These are phyloP conservation scores for Cutaneotrichosporon sp. DNA, from an alignment of 1,284 basidiomycete species.

Conservation along the genomic window DNA sequence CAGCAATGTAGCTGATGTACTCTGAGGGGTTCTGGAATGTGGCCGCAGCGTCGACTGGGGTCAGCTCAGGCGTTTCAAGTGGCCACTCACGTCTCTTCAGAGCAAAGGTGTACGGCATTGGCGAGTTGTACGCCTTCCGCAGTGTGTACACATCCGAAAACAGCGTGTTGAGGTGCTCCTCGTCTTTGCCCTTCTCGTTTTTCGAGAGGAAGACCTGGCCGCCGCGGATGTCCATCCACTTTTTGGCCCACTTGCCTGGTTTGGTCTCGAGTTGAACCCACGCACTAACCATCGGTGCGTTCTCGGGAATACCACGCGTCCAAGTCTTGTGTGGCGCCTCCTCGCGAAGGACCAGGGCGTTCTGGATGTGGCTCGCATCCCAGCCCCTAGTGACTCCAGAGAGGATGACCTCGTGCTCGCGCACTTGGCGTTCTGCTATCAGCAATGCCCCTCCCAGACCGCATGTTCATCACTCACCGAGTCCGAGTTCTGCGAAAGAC, in stretches of 20 bases:
- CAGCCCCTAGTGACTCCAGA: conserved; percentile 68
- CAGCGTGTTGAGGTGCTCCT: conserved; percentile 52
- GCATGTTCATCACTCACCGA: neutral
- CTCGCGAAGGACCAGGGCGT: conserved; percentile 68
- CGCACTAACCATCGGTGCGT: conserved; percentile 63
- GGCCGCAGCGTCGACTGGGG: conserved; percentile 67
- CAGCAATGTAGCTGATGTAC: conserved; percentile 75
- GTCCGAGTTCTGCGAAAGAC: conserved; percentile 40
- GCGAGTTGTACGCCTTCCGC: conserved; percentile 58
- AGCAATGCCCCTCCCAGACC: neutral
- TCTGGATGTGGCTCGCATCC: conserved; percentile 70
- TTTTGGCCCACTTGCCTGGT: conserved; percentile 85
- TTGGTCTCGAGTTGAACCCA: conserved; percentile 81
- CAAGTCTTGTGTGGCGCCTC: conserved; percentile 49
- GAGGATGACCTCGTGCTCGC: conserved; percentile 70
- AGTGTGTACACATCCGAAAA: conserved; percentile 76
- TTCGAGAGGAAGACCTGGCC: conserved; percentile 79
- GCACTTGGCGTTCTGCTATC: conserved; percentile 65
- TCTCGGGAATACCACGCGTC: conserved; percentile 57
- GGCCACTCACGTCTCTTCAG: conserved; percentile 59
- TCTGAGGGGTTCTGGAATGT: conserved; percentile 79
- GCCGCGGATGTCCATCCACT: conserved; percentile 76
- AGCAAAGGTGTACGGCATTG: conserved; percentile 70
- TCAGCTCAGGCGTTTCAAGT: conserved; percentile 1
- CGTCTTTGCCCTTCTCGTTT: conserved; percentile 78